phyloP scores from a whole-genome alignment of 495 filamentous ascomycete species.

The Pyrenula aspistea region DNA sequence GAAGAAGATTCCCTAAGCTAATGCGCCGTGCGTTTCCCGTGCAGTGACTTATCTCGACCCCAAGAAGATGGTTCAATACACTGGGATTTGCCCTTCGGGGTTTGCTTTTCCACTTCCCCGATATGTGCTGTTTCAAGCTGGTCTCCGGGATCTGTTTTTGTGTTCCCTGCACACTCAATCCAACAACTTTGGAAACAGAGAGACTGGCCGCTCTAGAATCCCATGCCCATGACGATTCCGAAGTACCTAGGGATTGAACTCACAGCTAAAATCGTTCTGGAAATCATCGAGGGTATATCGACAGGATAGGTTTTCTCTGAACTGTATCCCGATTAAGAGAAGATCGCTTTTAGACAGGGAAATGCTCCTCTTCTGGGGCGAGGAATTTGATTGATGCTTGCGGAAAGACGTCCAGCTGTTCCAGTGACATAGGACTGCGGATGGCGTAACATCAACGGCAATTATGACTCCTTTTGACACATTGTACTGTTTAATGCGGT shows the following conservation, averaged over 20 bases:
- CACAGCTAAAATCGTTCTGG: neutral
- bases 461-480: neutral
- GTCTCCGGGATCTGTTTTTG: neutral
- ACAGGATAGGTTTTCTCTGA: neutral
- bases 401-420: neutral
- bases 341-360: neutral
- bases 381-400: neutral
- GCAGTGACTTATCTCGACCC: neutral
- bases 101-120: neutral
- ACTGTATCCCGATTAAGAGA: neutral
- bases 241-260: neutral
- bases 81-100: neutral
- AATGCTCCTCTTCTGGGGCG: neutral
- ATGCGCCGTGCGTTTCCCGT: constrained; percentile 1
- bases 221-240: neutral
- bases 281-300: neutral
- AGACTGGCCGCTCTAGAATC: neutral
- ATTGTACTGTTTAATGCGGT: neutral
- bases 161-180: neutral
- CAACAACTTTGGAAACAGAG: neutral
- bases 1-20: neutral
- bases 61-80: neutral
- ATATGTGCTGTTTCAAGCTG: neutral
- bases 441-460: neutral
- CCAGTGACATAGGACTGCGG: neutral